Evolutionary conservation across 2,329 filamentous ascomycete genomes (phyloP).

Genomic region (Pezicula carpinea): DNA sequence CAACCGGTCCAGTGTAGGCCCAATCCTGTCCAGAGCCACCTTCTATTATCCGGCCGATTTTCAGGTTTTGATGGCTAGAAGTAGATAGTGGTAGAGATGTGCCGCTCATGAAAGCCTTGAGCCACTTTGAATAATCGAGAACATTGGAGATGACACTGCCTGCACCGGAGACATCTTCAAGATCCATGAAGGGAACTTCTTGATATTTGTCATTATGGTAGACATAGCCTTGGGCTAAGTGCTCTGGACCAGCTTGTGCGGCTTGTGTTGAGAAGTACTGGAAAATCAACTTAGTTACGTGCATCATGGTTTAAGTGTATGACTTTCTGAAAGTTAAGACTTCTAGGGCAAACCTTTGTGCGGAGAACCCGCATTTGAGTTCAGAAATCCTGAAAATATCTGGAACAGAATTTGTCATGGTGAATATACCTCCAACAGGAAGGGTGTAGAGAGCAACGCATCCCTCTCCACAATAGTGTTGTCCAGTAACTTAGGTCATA

Average conservation of each 20-base stretch:
- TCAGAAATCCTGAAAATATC: too few species aligned
- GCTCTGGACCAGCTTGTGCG: conserved; percentile 15
- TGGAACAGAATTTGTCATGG: too few species aligned
- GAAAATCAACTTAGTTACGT: not conserved
- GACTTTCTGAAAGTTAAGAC: too few species aligned
- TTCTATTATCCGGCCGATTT: conserved; percentile 29
- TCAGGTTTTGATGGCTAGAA: conserved; percentile 29
- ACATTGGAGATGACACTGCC: conserved; percentile 44
- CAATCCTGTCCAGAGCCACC: conserved; percentile 8
- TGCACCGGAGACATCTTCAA: conserved; percentile 34
- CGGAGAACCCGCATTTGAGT: too few species aligned
- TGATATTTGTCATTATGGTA: conserved; percentile 28
- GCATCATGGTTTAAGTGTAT: too few species aligned
- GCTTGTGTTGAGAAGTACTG: conserved; percentile 22
- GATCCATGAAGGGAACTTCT: conserved; percentile 26
- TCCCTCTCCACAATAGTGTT: too few species aligned
- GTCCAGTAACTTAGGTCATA: too few species aligned
- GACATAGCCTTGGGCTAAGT: conserved; percentile 38
- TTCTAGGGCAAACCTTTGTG: too few species aligned
- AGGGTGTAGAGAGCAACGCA: too few species aligned
- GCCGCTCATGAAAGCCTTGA: conserved; percentile 40
- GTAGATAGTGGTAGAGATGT: conserved; percentile 29
- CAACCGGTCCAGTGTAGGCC: conserved; percentile 27
- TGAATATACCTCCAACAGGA: too few species aligned
- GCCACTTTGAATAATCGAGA: conserved; percentile 47